phyloP scores from a whole-genome alignment of 2,329 filamentous ascomycete species.

The Diplodia sapinea region DNA sequence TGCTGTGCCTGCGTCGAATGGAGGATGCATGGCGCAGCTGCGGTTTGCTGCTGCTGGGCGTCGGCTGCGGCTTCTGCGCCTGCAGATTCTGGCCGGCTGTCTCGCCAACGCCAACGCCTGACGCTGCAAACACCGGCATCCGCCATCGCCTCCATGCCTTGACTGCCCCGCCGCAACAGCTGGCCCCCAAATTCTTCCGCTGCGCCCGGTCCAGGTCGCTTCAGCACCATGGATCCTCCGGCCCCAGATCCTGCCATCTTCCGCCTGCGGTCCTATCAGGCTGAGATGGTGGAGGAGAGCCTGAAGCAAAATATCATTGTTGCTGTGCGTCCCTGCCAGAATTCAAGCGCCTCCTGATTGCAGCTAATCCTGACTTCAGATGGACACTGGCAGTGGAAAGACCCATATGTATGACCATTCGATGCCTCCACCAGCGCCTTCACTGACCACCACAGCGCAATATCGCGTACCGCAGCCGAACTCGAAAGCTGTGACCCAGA shows the following conservation, averaged over 20 bases:
- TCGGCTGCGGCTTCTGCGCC: not conserved
- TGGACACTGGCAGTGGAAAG: conserved; percentile 58
- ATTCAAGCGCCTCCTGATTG: not conserved
- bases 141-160: not conserved
- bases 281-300: conserved; percentile 57
- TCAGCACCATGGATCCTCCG: not conserved
- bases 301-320: conserved; percentile 54
- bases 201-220: not conserved
- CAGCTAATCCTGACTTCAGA: conserved; percentile 36
- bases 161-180: not conserved
- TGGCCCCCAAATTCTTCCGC: not conserved
- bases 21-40: not conserved
- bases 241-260: conserved; percentile 30
- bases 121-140: conserved; percentile 13
- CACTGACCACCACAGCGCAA: conserved; percentile 17
- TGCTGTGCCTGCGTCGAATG: not conserved
- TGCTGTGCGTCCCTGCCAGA: conserved; percentile 37
- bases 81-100: not conserved
- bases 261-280: conserved; percentile 53
- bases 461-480: conserved; percentile 48
- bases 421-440: not conserved
- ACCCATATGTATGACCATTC: conserved; percentile 48
- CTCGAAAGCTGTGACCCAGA: conserved; percentile 47
- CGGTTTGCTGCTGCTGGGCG: not conserved
- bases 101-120: not conserved